A percentile compares a stretch with the other conserved stretches of the same genome.
These are phyloP conservation scores for Aspergillus panamensis DNA, from an alignment of 495 filamentous ascomycete genomes.

Conservation along the genomic window DNA sequence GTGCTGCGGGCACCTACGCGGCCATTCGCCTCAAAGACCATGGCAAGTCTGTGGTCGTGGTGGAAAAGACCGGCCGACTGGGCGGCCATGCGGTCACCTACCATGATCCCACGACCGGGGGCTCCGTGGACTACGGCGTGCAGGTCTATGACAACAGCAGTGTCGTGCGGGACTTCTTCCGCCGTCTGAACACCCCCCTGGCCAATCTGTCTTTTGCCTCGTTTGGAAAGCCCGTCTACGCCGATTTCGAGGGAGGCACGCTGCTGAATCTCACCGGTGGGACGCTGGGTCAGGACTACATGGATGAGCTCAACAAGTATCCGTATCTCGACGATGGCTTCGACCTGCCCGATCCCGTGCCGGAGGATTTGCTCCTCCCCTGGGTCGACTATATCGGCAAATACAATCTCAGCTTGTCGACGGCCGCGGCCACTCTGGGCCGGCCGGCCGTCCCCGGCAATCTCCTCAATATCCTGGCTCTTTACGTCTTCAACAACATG, in stretches of 20 bases:
- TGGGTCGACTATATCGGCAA: slow-evolving; percentile 45
- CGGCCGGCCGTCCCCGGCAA: slow-evolving; percentile 31
- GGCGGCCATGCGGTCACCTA: slow-evolving; percentile 46
- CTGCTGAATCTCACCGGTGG: slow-evolving; percentile 13
- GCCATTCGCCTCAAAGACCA: slow-evolving; percentile 40
- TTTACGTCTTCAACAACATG: slow-evolving; percentile 20
- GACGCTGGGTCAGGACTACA: slow-evolving; percentile 19
- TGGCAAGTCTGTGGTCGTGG: slow-evolving; percentile 37
- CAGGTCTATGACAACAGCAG: slow-evolving; percentile 32
- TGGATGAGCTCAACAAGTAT: slow-evolving; percentile 31
- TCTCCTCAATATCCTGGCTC: slow-evolving; percentile 24
- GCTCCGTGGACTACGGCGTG: slow-evolving; percentile 43
- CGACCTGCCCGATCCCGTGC: slow-evolving; percentile 43
- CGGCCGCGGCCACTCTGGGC: slow-evolving; percentile 17
- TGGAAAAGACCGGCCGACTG: slow-evolving; percentile 39
- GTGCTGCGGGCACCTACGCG: slow-evolving; percentile 44
- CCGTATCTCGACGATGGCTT: slow-evolving; percentile 39
- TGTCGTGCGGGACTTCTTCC: slow-evolving; percentile 32
- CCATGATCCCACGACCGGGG: slow-evolving; percentile 30
- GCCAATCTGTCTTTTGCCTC: slow-evolving; percentile 12
- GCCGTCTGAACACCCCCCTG: slow-evolving; percentile 25
- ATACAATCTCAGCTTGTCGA: slow-evolving; percentile 29
- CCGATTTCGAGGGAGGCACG: slow-evolving; percentile 30
- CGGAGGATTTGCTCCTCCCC: slow-evolving; percentile 46
- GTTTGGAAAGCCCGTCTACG: slow-evolving; percentile 30